Base-by-base conservation (phyloP, 306 rosid genomes). In the Fragaria ananassa region DNA sequence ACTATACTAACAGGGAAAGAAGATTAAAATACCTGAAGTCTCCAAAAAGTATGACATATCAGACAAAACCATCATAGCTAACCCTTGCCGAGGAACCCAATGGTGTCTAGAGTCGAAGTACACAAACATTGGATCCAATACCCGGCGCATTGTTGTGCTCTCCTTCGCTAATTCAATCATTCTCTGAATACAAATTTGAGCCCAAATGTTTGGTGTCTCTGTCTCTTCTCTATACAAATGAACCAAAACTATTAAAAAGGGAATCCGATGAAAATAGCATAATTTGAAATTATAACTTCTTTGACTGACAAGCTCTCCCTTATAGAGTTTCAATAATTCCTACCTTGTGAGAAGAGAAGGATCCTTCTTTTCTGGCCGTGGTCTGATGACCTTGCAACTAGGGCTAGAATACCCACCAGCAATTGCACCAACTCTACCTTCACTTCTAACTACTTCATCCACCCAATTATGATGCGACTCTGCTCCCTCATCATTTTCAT, bases 391-490 rank as follows among this genome's bases (percentile, higher is more conserved):
- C 88, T 81, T 72, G 81, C 83, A 71, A 74, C 81, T 79, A 60
- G 91, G 80, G 76, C 79, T 86, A 79, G 78, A 68, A 71, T 87
- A 89, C 75, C 77, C 75, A 73, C 91, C 83, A 44, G 72, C 76
- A 58, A 81, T 77, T 41, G 82, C 77, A 87, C 88, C 90, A 78
- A 87, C 77, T 77, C 91, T 83, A 47, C 93, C 87, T 81, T 92
- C 98, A 74, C 85, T 81, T n/a, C 99, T 84, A 57, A 91, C 85
- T 53, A 96, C 97, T 87, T 96, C 99, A 70, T 96, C 86, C 51
- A 96, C 93, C 99, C 99, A 96, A 87, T 92, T 96, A 83, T 91
- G 99, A 83, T 87, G 92, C 3, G 83, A 76, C 79, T 89, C 96
- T 63, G 67, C 76, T 68, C 88, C 79, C 74, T 70, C 81, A 63